phyloP scores from a whole-genome alignment of 306 rosid species.

The Begonia loranthoides region DNA sequence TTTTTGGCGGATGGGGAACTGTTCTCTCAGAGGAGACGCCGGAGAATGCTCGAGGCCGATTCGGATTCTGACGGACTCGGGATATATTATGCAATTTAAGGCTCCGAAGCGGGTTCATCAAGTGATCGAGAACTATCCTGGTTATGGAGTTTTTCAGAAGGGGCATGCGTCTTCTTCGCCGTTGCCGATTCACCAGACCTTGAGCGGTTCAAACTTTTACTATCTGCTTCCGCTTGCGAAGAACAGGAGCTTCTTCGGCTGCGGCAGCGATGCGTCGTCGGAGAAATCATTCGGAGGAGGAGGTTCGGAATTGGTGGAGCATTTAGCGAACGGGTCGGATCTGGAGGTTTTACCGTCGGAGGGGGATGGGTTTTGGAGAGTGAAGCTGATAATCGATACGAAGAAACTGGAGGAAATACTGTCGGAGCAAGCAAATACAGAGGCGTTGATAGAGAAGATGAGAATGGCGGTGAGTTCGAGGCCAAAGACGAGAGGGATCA shows the following conservation, averaged over 20 bases:
- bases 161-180: conserved; percentile 8
- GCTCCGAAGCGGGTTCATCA: conserved; percentile 9
- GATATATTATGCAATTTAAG: conserved; percentile 4
- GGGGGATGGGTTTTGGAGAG: conserved; percentile 50
- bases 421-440: conserved; percentile 49
- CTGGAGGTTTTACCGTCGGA: conserved; percentile 46
- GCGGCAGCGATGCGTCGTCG: not conserved
- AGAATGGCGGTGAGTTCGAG: conserved; percentile 44
- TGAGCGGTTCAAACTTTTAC: conserved; percentile 7
- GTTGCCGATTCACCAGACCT: not conserved
- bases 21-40: conserved; percentile 7
- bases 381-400: conserved; percentile 44
- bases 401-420: conserved; percentile 46
- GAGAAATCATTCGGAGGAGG: not conserved
- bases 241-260: not conserved
- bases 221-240: conserved; percentile 10
- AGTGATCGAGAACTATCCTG: conserved; percentile 8
- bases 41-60: conserved; percentile 4
- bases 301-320: not conserved
- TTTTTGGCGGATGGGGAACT: conserved; percentile 5
- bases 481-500: conserved; percentile 22
- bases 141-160: conserved; percentile 9
- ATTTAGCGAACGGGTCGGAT: conserved; percentile 25
- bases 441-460: conserved; percentile 56
- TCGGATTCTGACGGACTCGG: conserved; percentile 10